Conservation (phyloP, 1,139 yeast genomes). For the Dujonia santamariae region DNA sequence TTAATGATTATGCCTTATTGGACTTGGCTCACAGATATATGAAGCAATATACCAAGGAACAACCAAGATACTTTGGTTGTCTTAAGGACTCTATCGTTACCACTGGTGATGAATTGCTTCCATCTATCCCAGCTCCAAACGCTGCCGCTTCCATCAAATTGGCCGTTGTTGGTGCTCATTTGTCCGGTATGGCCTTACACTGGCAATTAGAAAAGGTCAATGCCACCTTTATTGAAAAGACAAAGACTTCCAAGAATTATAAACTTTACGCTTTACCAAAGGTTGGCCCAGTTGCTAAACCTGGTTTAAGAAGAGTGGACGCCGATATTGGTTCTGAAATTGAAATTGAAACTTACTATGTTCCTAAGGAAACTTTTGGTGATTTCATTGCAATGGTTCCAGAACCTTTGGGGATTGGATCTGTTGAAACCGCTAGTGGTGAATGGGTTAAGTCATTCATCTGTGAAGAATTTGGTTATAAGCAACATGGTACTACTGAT, state of each 20-base stretch:
- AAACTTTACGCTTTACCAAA: conserved; percentile 79
- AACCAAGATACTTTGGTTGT: conserved; percentile 32
- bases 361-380: conserved; percentile 78
- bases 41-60: conserved; percentile 24
- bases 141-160: conserved; percentile 38
- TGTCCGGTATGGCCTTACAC: conserved; percentile 82
- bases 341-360: conserved; percentile 75
- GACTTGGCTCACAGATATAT: conserved; percentile 77
- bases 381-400: conserved; percentile 84
- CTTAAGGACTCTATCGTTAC: conserved; percentile 40
- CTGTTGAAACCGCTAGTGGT: conserved; percentile 77
- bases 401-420: conserved; percentile 91
- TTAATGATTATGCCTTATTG: conserved; percentile 83
- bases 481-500: conserved; percentile 66
- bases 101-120: conserved; percentile 29
- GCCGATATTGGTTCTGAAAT: conserved; percentile 55
- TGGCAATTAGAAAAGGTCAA: conserved; percentile 90
- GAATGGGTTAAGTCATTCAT: conserved; percentile 88
- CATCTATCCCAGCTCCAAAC: conserved; percentile 36
- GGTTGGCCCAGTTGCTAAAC: conserved; percentile 78
- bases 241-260: conserved; percentile 73
- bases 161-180: conserved; percentile 96
- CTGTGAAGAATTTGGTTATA: conserved; percentile 87
- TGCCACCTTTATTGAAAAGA: conserved; percentile 66
- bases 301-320: conserved; percentile 76